Percentiles rank a stretch among this genome's conserved stretches.
These are phyloP conservation scores for Kodamaea hsintzibuensis DNA, from an alignment of 805 yeast genomes.

Conservation along the genomic window DNA sequence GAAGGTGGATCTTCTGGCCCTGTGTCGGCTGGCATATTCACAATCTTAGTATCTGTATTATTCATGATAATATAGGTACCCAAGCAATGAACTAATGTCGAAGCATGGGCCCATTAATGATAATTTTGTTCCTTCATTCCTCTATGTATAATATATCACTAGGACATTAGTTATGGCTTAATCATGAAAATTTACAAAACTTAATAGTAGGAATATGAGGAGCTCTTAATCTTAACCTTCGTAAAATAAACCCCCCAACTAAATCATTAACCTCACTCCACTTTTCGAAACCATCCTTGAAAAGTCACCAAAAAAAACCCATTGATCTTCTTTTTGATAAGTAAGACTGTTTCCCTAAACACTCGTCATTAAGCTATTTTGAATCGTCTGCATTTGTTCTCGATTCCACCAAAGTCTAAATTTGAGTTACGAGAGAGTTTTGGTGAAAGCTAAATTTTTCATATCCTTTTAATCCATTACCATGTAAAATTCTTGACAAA, in stretches of 20 bases:
- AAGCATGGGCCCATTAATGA: background rate
- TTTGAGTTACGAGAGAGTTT: slow-evolving; percentile 5
- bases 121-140: background rate
- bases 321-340: too few relatives aligned
- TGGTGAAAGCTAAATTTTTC: background rate
- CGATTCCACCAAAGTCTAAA: background rate
- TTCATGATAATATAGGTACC: slow-evolving; percentile 13
- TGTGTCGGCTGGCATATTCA: slow-evolving; percentile 25
- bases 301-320: too few relatives aligned
- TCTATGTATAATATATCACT: background rate
- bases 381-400: background rate
- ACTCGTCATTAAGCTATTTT: too few relatives aligned
- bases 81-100: background rate
- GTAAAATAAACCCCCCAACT: too few relatives aligned
- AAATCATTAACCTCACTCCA: too few relatives aligned
- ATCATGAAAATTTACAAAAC: background rate
- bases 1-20: slow-evolving; percentile 31
- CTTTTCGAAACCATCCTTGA: too few relatives aligned
- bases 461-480: background rate
- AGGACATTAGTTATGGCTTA: background rate
- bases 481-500: background rate
- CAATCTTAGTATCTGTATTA: slow-evolving; percentile 17
- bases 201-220: too few relatives aligned
- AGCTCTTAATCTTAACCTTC: too few relatives aligned
- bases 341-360: too few relatives aligned